phyloP scores from a whole-genome alignment of 768 basidiomycete species.

The Mycena alexandri region DNA sequence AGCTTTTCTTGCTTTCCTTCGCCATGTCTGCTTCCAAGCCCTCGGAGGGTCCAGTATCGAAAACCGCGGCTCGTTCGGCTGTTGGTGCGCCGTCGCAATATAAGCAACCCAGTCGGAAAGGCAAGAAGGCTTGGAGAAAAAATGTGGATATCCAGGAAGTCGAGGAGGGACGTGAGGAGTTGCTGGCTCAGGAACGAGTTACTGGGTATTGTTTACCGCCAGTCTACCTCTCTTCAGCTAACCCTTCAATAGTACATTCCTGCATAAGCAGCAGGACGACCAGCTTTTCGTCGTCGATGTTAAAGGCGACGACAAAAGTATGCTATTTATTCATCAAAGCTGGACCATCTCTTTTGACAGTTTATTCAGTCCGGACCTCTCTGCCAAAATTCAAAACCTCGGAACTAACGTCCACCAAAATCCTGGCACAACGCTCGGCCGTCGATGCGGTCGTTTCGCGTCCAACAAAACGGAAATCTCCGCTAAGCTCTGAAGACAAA shows the following conservation, averaged over 20 bases:
- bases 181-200: conserved; percentile 85
- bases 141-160: conserved; percentile 89
- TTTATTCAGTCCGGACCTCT: conserved; percentile 65
- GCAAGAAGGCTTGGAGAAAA: conserved; percentile 95
- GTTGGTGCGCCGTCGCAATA: conserved; percentile 72
- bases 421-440: conserved; percentile 88
- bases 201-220: conserved; percentile 68
- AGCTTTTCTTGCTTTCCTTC: background rate
- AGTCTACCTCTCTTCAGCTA: conserved; percentile 4
- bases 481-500: conserved; percentile 77
- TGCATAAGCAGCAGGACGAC: conserved; percentile 77
- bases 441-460: conserved; percentile 87
- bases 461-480: conserved; percentile 58
- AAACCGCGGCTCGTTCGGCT: conserved; percentile 43
- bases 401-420: conserved; percentile 78
- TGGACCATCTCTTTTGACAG: background rate
- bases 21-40: conserved; percentile 25
- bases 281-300: conserved; percentile 87
- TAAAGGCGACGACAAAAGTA: conserved; percentile 82
- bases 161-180: conserved; percentile 79
- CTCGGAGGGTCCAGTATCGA: conserved; percentile 32
- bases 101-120: conserved; percentile 83
- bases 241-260: conserved; percentile 57
- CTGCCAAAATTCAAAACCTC: conserved; percentile 67
- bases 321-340: conserved; percentile 37